These are phyloP conservation scores for Solidago caesia DNA, from an alignment of 129 eudicot species.

Conservation along the genomic window DNA sequence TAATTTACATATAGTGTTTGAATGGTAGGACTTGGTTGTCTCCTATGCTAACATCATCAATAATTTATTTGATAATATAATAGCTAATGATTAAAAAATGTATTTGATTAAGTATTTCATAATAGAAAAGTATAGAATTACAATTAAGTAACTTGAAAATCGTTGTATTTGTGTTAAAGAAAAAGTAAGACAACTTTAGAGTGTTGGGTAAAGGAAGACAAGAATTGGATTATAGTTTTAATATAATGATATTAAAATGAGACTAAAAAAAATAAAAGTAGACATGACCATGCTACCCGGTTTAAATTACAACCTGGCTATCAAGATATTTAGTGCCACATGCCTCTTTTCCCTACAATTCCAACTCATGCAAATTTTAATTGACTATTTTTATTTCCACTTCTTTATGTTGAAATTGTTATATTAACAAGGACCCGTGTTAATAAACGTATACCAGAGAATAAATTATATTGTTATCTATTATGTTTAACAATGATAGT, in stretches of 20 bases:
- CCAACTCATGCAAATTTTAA: constrained; percentile 28
- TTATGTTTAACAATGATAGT: background rate
- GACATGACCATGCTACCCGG: constrained; percentile 41
- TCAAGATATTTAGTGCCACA: constrained; percentile 25
- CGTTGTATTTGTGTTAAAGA: background rate
- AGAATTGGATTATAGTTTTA: constrained; percentile 18
- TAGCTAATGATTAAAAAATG: constrained; percentile 27
- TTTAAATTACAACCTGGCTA: constrained; percentile 35
- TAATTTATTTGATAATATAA: constrained; percentile 16
- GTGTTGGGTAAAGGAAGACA: constrained; percentile 44
- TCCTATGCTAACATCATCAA: constrained; percentile 13
- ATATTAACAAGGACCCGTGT: background rate
- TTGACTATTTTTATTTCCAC: background rate
- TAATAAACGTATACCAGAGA: too few relatives aligned
- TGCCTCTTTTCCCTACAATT: constrained; percentile 32
- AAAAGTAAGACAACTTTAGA: constrained; percentile 26
- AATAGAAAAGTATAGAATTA: background rate
- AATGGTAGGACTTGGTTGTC: constrained; percentile 25
- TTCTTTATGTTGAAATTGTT: background rate
- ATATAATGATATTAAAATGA: constrained; percentile 10
- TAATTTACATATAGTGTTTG: background rate
- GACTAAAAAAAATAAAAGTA: constrained; percentile 30
- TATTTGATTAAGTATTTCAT: constrained; percentile 7
- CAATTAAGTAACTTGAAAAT: background rate
- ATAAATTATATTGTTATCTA: too few relatives aligned